Evolutionary conservation across 2,329 filamentous ascomycete genomes (phyloP), one percentile per base, ranked within the genome.

Genomic region (Penicillium griseofulvum): DNA sequence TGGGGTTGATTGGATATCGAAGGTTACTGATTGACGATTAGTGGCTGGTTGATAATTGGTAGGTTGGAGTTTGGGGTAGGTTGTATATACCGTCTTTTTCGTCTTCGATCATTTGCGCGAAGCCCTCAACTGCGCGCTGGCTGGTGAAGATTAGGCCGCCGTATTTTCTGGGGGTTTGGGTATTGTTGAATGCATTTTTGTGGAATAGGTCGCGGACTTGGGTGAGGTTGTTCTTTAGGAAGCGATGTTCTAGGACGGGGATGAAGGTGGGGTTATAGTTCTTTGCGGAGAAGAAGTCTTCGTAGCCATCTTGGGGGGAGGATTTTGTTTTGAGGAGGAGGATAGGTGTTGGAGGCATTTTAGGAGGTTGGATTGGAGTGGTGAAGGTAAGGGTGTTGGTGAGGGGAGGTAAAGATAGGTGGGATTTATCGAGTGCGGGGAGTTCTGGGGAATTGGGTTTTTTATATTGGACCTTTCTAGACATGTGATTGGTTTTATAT

Each of bases 111-210:
- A 76, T 67, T 17, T 66, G 55, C 10, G 70, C 68, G 58, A 80
- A 77, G 0, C 69, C 78, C 53, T 80, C 78, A 1, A 80, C 78
- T 4, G 78, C 76, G 33, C 78, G 67, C 61, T 80, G 78, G 53
- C 76, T 78, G 12, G 78, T 80, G 60, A 80, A 79, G 54, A 80
- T 78, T 45, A 80, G 59, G 1, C 78, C 78, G 26, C 78, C 78
- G 61, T 79, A 80, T 59, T 64, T 66, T 28, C 59, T 45, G 2
- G 9, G 12, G 4, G 24, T 28, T 0, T 24, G 1, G 19, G 7
- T 14, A 28, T 50, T 31, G 29, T 61, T 52, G 12, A 76, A 63
- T 36, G 60, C 56, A n/a, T 70, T 68, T 2, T 64, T 69, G 11
- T 64, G 56, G 55, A 80, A 72, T 33, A 77, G 66, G 3, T 66